Evolutionary conservation across 2,329 filamentous ascomycete genomes (phyloP).

Genomic region (Didymella pomorum): DNA sequence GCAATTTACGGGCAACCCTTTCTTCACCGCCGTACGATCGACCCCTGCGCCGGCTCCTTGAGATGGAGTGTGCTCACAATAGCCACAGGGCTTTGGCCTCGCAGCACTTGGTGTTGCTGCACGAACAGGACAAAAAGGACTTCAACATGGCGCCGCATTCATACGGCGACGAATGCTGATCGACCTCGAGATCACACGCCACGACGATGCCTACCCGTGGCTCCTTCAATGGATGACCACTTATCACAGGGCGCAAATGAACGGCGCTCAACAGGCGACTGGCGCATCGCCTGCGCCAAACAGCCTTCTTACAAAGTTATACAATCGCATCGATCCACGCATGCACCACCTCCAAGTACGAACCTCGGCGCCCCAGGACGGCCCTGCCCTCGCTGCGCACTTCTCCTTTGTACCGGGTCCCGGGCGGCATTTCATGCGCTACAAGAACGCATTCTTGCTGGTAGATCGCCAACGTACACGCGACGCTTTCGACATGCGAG

Average conservation of each 20-base stretch:
- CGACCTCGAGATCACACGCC: conserved; percentile 93
- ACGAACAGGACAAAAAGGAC: conserved; percentile 79
- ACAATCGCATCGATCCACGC: conserved; percentile 65
- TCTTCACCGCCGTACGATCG: conserved; percentile 60
- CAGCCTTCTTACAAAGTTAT: conserved; percentile 61
- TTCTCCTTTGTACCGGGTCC: conserved; percentile 93
- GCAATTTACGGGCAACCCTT: conserved; percentile 60
- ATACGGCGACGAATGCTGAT: conserved; percentile 87
- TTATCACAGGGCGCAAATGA: conserved; percentile 72
- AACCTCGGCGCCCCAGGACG: conserved; percentile 69
- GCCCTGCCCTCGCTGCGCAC: conserved; percentile 75
- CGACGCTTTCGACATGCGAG: conserved; percentile 73
- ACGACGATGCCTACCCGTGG: conserved; percentile 93
- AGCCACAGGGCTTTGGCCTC: conserved; percentile 78
- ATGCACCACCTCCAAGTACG: conserved; percentile 71
- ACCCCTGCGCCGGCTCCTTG: conserved; percentile 55
- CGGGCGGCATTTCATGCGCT: conserved; percentile 85
- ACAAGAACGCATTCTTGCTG: conserved; percentile 84
- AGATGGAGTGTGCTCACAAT: conserved; percentile 42
- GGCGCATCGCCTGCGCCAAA: conserved; percentile 28
- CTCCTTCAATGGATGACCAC: conserved; percentile 93
- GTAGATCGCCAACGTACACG: conserved; percentile 90
- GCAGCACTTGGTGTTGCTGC: conserved; percentile 85
- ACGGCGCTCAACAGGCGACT: conserved; percentile 42
- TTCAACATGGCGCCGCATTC: conserved; percentile 74